Evolutionary conservation across 2,329 filamentous ascomycete species (phyloP), one percentile per base, ranked within the genome.

Genomic region (Monosporascus sp.): DNA sequence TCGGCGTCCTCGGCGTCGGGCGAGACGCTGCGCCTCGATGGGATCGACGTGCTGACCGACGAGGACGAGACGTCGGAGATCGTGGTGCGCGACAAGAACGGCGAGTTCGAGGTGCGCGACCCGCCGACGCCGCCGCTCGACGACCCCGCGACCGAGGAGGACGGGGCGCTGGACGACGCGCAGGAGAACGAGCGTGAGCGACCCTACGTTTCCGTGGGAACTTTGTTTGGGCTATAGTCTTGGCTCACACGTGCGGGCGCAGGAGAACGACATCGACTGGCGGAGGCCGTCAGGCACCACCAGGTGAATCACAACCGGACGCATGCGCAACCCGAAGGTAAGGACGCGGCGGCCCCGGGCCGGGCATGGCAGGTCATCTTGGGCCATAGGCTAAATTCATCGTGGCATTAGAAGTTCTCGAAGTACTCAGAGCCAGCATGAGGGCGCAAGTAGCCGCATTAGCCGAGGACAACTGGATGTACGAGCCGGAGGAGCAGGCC

Each of bases 381-480:
- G 1, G 20, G 5, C 11, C 18, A 20, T 18, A 15, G 22, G 40
- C 40, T 20, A 20, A 43, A 14, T 55, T 64, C 31, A 60, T 49
- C 45, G 46, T 24, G 57, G 46, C 56, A 61, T 45, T 54, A 61
- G 88, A 91, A 69, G 77, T 92, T 3, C 75, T 91, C 26, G 84
- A 87, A 58, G 79, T 84, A 22, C 80, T 91, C 48, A 81, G 83
- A 58, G 80, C 84, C 37, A 91, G 86, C 67, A 74, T 95, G 51
- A 78, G 83, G 60, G 82, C 82, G 54, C 90, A 91, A 67, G 87
- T 91, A 2, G 80, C 82, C 17, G 84, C 86, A 15, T 72, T 96
- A 49, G 81, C 88, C 22, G 88, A 94, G 49, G 91, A 96, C 65
- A 88, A 86, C 63, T 96, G 91, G 91, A 95, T 96, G 86, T 96